These are phyloP conservation scores for Pelargonium nanum DNA, from an alignment of 345 rosid genomes.

Conservation along the genomic window DNA sequence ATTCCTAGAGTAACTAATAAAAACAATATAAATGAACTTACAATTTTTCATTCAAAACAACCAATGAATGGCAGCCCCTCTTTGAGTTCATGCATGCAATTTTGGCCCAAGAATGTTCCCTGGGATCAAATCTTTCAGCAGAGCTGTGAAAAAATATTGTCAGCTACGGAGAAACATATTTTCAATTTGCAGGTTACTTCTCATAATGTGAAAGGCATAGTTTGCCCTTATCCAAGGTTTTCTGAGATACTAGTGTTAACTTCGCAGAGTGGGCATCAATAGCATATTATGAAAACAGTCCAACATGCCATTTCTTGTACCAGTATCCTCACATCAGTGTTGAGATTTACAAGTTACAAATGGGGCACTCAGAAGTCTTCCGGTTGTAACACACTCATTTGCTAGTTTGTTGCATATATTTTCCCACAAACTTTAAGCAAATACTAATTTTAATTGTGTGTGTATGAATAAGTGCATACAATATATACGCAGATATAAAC, in stretches of 20 bases:
- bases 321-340: neutral
- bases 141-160: slow-evolving; percentile 28
- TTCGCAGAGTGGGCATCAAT: too few species aligned
- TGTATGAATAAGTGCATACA: neutral
- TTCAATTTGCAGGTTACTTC: neutral
- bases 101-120: slow-evolving; percentile 64
- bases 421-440: neutral
- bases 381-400: too few species aligned
- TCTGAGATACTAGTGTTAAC: too few species aligned
- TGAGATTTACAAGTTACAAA: neutral
- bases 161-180: neutral
- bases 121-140: slow-evolving; percentile 72
- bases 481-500: neutral
- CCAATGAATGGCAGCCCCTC: slow-evolving; percentile 64
- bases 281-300: neutral
- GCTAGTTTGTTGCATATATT: neutral
- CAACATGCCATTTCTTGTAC: neutral
- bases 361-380: too few species aligned
- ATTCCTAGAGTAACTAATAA: too few species aligned
- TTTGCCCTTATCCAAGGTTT: too few species aligned
- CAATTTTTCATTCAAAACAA: slow-evolving; percentile 60
- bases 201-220: neutral
- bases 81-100: slow-evolving; percentile 43
- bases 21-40: slow-evolving; percentile 22
- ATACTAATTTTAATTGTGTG: neutral